Evolutionary conservation across 2,329 filamentous ascomycete genomes (phyloP), one percentile per base, ranked within the genome.

Genomic region (Cladosporium sp.): DNA sequence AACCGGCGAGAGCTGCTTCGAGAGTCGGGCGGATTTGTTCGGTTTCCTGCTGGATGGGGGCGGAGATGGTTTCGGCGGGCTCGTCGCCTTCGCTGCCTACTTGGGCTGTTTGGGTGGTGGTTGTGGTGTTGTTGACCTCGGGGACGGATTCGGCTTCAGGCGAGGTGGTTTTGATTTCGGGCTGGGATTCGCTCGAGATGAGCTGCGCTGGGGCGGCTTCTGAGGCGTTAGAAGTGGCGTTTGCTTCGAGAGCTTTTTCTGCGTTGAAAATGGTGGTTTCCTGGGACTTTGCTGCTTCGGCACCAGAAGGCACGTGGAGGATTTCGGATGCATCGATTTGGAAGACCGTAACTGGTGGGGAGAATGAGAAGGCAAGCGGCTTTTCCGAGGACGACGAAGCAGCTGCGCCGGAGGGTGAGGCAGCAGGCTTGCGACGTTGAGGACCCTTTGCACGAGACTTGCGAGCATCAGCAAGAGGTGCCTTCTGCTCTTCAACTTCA

Each of bases 401-500:
- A 3, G 59, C 62, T 40, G 63, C 57, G 53, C 62, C 78, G 9
- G 78, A 74, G 25, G 83, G 80, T 19, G 86, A 82, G 18, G 69
- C 72, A 13, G 78, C 79, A 16, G 81, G 79, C 63, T 82, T 84
- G 63, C 90, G 79, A 57, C 90, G 80, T 58, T 89, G 84, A 13
- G 93, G 93, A 9, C 93, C 93, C 57, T 88, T 84, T 18, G 93
- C 93, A 57, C 93, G 80, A 19, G 90, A 83, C 73, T 97, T 97
- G 57, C 93, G 82, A 30, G 91, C 90, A 74, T 98, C 93, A 18
- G 78, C 78, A 20, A 98, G 74, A n/a, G 91, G 90, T 9, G 78
- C 82, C 67, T 89, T 88, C 57, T 78, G 73, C 52, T 80, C 81
- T 2, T 72, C 69, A 40, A 80, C 78, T 46, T 83, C 76, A 12